Evolutionary conservation across 1,284 basidiomycete species (phyloP), one percentile per base, ranked within the genome.

Genomic region (Hemileia vastatrix): DNA sequence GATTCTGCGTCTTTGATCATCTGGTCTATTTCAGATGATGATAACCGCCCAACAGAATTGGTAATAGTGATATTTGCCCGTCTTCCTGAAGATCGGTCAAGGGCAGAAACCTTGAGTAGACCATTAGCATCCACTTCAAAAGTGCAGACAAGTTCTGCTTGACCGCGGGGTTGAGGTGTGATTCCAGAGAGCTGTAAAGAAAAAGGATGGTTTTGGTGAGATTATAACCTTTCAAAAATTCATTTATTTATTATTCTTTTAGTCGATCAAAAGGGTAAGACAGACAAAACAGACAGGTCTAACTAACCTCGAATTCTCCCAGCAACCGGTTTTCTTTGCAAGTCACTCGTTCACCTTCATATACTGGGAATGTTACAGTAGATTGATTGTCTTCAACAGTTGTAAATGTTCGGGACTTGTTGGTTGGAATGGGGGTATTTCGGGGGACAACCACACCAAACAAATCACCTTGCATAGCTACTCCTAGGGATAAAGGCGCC

Each of bases 1-100:
- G 90, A 86, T 78, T 95, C 91, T 64, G 92, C 92, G 76, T 95
- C 90, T 81, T 91, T 90, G 82, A 95, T 92, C 93, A 96, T 96
- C 79, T 93, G 88, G 73, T 92, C 89, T 70, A 95, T 96, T 83
- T 96, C 92, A 68, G 85, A 87, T 54, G 86, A 84, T 49, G 91
- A 94, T 70, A 96, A 84, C 80, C 92, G 90, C 69, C 92, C 92
- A 75, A 94, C 91, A 64, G 91, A 94, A 84, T 91, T 92, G 77
- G 88, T 90, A 77, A 92, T 90, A 55, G 78, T 77, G 80, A 95
- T 95, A 72, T 90, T 90, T 65, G 92, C 91, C 80, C 92, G 92
- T 78, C 90, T 89, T 77, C 92, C 92, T 48, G 91, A 94, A 59
- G 91, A 89, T 78, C 88, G 87, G 79, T 96, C 92, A 80, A 85